These are phyloP conservation scores for Areca catechu DNA, from an alignment of 176 grass and related monocot genomes.

Conservation along the genomic window DNA sequence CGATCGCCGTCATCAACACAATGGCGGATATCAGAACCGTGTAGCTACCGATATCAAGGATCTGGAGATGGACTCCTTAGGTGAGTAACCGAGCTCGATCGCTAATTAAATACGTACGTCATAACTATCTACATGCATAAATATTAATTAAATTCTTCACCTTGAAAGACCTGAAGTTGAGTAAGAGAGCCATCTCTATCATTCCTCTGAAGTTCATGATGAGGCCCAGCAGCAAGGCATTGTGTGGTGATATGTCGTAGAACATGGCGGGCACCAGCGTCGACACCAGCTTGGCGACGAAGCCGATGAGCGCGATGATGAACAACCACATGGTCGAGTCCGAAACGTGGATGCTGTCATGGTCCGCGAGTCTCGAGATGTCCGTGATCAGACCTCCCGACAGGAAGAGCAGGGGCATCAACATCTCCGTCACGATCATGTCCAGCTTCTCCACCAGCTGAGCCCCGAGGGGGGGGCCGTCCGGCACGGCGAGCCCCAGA, in stretches of 20 bases:
- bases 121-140: not conserved
- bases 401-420: slow-evolving; percentile 19
- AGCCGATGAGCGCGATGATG: slow-evolving; percentile 1
- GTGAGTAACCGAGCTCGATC: not conserved
- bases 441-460: not conserved
- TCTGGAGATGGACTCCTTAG: too few species aligned
- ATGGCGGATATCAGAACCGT: not conserved
- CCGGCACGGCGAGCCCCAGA: slow-evolving; percentile 24
- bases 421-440: slow-evolving; percentile 11
- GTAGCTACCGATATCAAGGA: not conserved
- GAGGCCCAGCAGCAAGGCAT: slow-evolving; percentile 19
- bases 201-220: slow-evolving; percentile 28
- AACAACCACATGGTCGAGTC: not conserved
- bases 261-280: not conserved
- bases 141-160: not conserved
- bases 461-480: slow-evolving; percentile 9
- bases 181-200: slow-evolving; percentile 8
- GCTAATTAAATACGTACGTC: too few species aligned
- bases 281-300: slow-evolving; percentile 3
- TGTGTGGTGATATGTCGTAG: slow-evolving; percentile 3
- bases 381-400: slow-evolving; percentile 1
- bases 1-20: not conserved
- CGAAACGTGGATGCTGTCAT: not conserved
- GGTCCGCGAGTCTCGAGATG: not conserved
- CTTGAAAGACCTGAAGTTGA: not conserved